A percentile compares a stretch with the other conserved stretches of the same genome.
phyloP scores from a whole-genome alignment of 2,329 filamentous ascomycete species.

The Exophiala oligosperma region DNA sequence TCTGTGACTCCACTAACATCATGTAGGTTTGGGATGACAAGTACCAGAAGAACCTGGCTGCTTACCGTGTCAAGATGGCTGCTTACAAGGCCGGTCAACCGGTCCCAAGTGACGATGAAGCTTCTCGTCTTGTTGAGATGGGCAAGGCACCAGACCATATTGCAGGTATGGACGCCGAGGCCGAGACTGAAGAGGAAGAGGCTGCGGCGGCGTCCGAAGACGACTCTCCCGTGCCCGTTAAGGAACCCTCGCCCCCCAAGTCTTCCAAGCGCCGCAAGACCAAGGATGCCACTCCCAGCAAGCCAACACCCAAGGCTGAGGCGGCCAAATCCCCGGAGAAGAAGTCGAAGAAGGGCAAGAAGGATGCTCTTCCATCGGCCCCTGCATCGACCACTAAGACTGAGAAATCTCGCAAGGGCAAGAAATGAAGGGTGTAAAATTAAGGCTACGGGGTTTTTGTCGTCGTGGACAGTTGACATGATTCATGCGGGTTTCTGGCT shows the following conservation, averaged over 20 bases:
- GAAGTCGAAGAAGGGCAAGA: conserved; percentile 50
- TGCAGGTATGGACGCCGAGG: conserved; percentile 31
- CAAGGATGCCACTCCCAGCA: conserved; percentile 38
- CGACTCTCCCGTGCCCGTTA: conserved; percentile 38
- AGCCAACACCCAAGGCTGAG: conserved; percentile 39
- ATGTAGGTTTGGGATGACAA: conserved; percentile 54
- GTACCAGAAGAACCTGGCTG: conserved; percentile 58
- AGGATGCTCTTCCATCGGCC: conserved; percentile 33
- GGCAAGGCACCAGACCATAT: conserved; percentile 29
- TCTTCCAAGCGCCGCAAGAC: conserved; percentile 45
- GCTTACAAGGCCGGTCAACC: conserved; percentile 57
- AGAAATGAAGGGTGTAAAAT: conserved; percentile 18
- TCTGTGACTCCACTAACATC: conserved; percentile 6
- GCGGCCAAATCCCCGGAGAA: conserved; percentile 35
- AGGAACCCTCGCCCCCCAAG: conserved; percentile 44
- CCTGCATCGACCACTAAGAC: conserved; percentile 23
- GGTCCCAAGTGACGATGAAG: conserved; percentile 44
- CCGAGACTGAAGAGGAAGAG: conserved; percentile 37
- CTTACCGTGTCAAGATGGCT: conserved; percentile 57
- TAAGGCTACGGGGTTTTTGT: background rate
- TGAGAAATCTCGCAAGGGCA: conserved; percentile 29
- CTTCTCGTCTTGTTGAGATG: conserved; percentile 46
- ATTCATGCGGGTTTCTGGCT: conserved; percentile 7
- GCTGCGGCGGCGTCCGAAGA: conserved; percentile 37
- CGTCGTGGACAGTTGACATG: background rate